Percentiles rank a stretch among this genome's conserved stretches.
Evolutionary conservation across 2,329 filamentous ascomycete species (phyloP).

Genomic region (Xylariaceae sp.): DNA sequence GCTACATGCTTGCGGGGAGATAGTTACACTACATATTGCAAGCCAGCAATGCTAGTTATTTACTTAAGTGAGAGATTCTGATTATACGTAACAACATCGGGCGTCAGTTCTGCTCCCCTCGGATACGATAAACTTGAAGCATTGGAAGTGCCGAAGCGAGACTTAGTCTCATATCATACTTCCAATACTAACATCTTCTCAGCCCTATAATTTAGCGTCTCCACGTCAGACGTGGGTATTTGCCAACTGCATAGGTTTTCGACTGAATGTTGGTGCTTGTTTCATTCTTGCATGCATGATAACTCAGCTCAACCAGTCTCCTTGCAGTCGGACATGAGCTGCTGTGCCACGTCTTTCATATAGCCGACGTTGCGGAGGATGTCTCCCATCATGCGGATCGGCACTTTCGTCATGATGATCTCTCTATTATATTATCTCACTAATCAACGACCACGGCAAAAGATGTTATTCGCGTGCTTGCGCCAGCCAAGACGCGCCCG

Average conservation of each 20-base stretch:
- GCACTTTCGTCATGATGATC: neutral
- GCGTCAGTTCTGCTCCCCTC: too few species aligned
- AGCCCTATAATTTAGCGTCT: too few species aligned
- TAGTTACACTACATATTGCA: too few species aligned
- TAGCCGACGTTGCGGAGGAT: slow-evolving; percentile 11
- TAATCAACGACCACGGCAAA: neutral
- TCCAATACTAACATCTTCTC: too few species aligned
- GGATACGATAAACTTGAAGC: too few species aligned
- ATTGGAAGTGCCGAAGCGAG: too few species aligned
- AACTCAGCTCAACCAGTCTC: neutral
- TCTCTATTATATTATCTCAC: slow-evolving; percentile 1
- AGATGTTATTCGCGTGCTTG: neutral
- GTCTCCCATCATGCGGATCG: neutral
- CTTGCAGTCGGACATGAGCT: neutral
- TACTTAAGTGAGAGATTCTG: too few species aligned
- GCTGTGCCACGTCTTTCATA: slow-evolving; percentile 8
- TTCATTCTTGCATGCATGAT: slow-evolving; percentile 1
- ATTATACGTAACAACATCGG: too few species aligned
- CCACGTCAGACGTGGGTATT: too few species aligned
- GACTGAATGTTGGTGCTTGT: neutral
- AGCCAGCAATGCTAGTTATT: too few species aligned
- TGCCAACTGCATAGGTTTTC: neutral
- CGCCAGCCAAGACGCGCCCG: neutral
- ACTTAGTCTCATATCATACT: too few species aligned
- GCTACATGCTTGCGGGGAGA: neutral